Percentiles rank a stretch among this genome's conserved stretches.
phyloP scores from a whole-genome alignment of 805 yeast species.

The Kluyveromyces starmeri region DNA sequence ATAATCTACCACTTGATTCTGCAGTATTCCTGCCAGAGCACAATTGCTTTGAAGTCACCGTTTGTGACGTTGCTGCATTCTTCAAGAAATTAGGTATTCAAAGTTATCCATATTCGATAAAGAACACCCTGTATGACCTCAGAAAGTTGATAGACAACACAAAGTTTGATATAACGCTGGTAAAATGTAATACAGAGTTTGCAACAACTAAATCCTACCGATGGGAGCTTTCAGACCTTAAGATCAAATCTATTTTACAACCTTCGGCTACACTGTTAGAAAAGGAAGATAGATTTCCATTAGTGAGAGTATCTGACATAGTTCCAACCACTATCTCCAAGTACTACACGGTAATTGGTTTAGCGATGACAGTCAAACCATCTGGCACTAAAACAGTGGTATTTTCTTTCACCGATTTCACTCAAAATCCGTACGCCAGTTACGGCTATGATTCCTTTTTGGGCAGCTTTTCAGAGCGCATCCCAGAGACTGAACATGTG shows the following conservation, averaged over 20 bases:
- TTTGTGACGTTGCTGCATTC: background rate
- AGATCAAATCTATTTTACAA: background rate
- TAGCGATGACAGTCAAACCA: slow-evolving; percentile 7
- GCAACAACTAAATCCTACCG: background rate
- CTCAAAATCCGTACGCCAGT: slow-evolving; percentile 12
- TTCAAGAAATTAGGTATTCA: background rate
- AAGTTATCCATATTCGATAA: background rate
- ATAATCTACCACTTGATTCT: slow-evolving; percentile 1
- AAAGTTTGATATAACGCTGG: background rate
- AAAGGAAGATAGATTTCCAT: background rate
- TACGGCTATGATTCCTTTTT: slow-evolving; percentile 20
- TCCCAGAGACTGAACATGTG: slow-evolving; percentile 9
- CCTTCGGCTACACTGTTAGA: background rate
- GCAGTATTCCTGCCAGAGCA: background rate
- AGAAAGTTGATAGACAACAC: background rate
- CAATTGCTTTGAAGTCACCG: slow-evolving; percentile 1
- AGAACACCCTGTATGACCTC: background rate
- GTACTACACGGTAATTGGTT: slow-evolving; percentile 6
- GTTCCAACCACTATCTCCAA: background rate
- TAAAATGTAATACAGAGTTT: background rate
- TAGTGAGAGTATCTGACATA: slow-evolving; percentile 1
- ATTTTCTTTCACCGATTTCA: slow-evolving; percentile 24
- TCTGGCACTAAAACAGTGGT: slow-evolving; percentile 4
- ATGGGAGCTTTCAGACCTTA: background rate
- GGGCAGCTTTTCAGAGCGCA: slow-evolving; percentile 12